Percentiles rank a stretch among this genome's conserved stretches.
Evolutionary conservation across 2,329 filamentous ascomycete genomes (phyloP).

Genomic region (Alternaria angustiovoidea): DNA sequence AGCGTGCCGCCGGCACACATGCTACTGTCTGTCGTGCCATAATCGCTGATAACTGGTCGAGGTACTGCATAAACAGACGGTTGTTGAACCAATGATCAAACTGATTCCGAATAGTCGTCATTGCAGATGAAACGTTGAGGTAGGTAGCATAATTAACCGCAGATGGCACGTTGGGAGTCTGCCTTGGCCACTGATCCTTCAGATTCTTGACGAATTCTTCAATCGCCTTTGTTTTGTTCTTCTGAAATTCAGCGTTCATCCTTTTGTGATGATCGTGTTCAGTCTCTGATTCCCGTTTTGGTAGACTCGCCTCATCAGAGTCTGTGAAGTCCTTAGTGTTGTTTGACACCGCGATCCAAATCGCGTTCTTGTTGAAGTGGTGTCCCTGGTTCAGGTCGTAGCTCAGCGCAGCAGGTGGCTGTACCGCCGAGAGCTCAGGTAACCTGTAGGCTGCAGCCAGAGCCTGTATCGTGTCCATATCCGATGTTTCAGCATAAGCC

Average conservation of each 20-base stretch:
- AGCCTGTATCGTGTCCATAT: constrained; percentile 35
- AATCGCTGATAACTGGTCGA: constrained; percentile 24
- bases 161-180: constrained; percentile 16
- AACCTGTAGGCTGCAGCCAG: constrained; percentile 31
- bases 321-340: constrained; percentile 9
- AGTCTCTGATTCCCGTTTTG: constrained; percentile 22
- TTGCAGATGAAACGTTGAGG: constrained; percentile 19
- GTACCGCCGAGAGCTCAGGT: constrained; percentile 10
- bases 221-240: constrained; percentile 15
- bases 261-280: constrained; percentile 14
- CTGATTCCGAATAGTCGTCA: constrained; percentile 20
- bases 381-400: constrained; percentile 25
- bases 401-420: constrained; percentile 8
- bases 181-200: constrained; percentile 29
- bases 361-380: not conserved
- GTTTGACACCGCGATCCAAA: constrained; percentile 1
- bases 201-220: constrained; percentile 22
- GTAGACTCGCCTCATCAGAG: constrained; percentile 25
- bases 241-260: constrained; percentile 11
- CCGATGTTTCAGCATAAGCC: constrained; percentile 30
- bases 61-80: constrained; percentile 50
- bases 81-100: constrained; percentile 45
- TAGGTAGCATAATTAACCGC: constrained; percentile 18
- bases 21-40: constrained; percentile 17
- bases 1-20: not conserved